Conservation (phyloP, 352 stramenopile species). For the Pythium myriotylum region DNA sequence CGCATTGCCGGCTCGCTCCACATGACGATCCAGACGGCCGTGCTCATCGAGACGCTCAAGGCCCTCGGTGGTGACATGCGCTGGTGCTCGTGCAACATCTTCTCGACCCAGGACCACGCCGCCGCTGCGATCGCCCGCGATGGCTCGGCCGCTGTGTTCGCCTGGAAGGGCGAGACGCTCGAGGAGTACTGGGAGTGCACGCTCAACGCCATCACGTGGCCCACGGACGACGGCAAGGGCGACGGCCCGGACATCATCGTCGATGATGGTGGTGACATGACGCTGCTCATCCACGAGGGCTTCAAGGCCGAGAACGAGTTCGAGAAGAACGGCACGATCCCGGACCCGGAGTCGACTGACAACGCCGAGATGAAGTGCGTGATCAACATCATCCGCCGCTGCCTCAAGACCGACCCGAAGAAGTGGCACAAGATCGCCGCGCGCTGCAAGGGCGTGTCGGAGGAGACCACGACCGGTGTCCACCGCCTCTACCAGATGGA, state of each 20-base stretch:
- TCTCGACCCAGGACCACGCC: conserved; percentile 98
- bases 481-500: conserved; percentile 99
- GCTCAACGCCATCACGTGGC: conserved; percentile 97
- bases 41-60: conserved; percentile 99
- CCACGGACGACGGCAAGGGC: conserved; percentile 95
- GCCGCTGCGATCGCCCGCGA: conserved; percentile 96
- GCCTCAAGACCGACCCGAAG: conserved; percentile 93
- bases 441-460: conserved; percentile 96
- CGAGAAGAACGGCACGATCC: conserved; percentile 92
- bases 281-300: conserved; percentile 98
- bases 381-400: conserved; percentile 95
- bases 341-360: conserved; percentile 93
- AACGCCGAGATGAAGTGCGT: conserved; percentile 99
- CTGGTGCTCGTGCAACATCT: conserved; percentile 99
- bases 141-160: conserved; percentile 95
- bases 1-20: conserved; percentile 96
- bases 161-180: conserved; percentile 98
- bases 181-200: conserved; percentile 99
- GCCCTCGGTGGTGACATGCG: conserved; percentile 95
- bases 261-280: conserved; percentile 99
- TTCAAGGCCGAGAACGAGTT: conserved; percentile 97
- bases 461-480: conserved; percentile 99
- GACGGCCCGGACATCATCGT: conserved; percentile 98
- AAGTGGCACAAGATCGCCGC: conserved; percentile 97
- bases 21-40: conserved; percentile 99